Evolutionary conservation across 2,329 filamentous ascomycete genomes (phyloP).

Genomic region (Cladophialophora immunda): DNA sequence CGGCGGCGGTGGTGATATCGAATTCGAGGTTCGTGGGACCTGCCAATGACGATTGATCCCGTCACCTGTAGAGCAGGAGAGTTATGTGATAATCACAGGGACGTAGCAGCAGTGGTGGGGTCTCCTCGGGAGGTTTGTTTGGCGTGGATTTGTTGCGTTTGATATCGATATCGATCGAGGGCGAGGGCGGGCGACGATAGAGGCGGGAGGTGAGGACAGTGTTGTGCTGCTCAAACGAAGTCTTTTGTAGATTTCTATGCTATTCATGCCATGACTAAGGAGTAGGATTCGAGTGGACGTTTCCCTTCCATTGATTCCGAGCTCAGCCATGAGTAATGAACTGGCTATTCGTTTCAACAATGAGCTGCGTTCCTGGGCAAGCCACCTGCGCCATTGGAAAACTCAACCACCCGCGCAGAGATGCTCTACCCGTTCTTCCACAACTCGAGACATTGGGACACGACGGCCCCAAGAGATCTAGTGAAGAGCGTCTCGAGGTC

Average conservation of each 20-base stretch:
- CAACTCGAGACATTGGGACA: not conserved
- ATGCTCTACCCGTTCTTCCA: not conserved
- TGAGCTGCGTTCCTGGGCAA: constrained; percentile 6
- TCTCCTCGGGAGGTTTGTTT: constrained; percentile 16
- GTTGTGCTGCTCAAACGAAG: constrained; percentile 1
- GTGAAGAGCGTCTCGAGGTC: constrained; percentile 4
- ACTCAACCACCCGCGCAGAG: not conserved
- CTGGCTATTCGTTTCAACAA: constrained; percentile 12
- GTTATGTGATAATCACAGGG: constrained; percentile 16
- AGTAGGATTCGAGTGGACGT: not conserved
- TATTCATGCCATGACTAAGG: constrained; percentile 1
- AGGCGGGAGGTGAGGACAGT: not conserved
- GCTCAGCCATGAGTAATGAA: not conserved
- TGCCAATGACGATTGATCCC: constrained; percentile 5
- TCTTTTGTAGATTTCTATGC: constrained; percentile 4
- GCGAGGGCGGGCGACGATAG: not conserved
- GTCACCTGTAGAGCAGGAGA: constrained; percentile 5
- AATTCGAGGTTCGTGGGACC: not conserved
- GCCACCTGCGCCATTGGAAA: constrained; percentile 18
- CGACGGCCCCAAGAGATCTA: not conserved
- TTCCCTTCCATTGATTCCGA: not conserved
- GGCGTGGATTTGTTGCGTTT: not conserved
- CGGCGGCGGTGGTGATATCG: constrained; percentile 29
- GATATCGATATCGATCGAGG: constrained; percentile 13
- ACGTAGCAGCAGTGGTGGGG: constrained; percentile 19